Evolutionary conservation across 225 moss, liverwort and hornwort species (phyloP).

Genomic region (Neckera pumila): DNA sequence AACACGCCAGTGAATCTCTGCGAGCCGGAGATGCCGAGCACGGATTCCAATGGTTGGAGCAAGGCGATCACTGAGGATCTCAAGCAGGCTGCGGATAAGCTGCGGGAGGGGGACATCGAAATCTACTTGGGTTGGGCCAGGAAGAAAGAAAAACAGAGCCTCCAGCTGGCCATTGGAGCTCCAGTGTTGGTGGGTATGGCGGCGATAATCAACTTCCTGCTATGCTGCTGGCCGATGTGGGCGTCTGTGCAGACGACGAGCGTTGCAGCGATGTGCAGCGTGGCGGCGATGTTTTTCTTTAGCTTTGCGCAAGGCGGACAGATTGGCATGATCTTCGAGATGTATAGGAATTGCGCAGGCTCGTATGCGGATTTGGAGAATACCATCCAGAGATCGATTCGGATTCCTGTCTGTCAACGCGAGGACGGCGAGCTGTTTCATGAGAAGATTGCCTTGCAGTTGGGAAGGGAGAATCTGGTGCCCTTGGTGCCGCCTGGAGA

Average conservation of each 20-base stretch:
- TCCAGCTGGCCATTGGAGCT: background rate
- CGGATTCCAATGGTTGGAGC: conserved; percentile 33
- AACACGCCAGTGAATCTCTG: background rate
- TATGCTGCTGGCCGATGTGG: background rate
- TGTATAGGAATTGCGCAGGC: conserved; percentile 13
- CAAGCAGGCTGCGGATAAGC: background rate
- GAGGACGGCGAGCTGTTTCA: conserved; percentile 15
- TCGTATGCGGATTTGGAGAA: conserved; percentile 2
- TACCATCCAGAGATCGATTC: background rate
- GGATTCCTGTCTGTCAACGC: background rate
- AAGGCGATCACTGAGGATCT: conserved; percentile 14
- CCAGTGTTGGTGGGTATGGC: background rate
- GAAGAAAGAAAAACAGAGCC: conserved; percentile 1
- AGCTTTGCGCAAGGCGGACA: conserved; percentile 2
- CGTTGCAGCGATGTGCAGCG: background rate
- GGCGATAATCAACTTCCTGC: background rate
- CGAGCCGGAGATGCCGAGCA: background rate
- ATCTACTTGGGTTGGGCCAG: conserved; percentile 1
- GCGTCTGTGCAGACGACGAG: background rate
- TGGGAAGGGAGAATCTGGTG: conserved; percentile 32
- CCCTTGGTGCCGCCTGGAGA: conserved; percentile 36
- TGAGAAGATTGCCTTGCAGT: conserved; percentile 40
- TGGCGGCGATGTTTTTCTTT: background rate
- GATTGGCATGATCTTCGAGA: conserved; percentile 19
- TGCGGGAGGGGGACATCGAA: conserved; percentile 6